These are phyloP conservation scores for Lantana camara DNA, from an alignment of 257 asterid species.

Conservation along the genomic window DNA sequence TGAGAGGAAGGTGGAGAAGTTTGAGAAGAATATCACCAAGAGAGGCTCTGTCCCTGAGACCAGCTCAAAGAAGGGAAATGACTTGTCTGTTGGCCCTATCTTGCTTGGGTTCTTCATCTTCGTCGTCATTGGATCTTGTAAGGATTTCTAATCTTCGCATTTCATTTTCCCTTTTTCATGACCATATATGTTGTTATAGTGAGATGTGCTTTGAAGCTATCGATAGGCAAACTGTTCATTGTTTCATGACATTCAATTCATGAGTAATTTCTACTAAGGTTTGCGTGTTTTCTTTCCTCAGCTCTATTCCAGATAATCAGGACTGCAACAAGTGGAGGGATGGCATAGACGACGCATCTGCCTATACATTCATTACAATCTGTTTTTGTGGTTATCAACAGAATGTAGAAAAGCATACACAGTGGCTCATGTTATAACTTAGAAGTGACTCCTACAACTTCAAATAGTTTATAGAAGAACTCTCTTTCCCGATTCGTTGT, in stretches of 20 bases:
- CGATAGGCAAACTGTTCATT: too few species aligned
- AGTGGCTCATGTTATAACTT: too few species aligned
- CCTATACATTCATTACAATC: conserved; percentile 3
- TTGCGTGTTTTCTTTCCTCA: conserved; percentile 38
- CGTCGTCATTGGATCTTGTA: conserved; percentile 96
- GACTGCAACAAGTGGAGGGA: conserved; percentile 90
- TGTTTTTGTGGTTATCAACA: too few species aligned
- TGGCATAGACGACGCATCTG: conserved; percentile 71
- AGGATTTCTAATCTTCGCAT: conserved; percentile 28
- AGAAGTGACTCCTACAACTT: too few species aligned
- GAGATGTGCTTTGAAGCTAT: too few species aligned
- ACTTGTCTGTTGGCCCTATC: conserved; percentile 88
- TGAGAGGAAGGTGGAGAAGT: conserved; percentile 81
- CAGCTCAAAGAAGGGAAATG: conserved; percentile 70
- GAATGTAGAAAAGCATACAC: too few species aligned
- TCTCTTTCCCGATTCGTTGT: too few species aligned
- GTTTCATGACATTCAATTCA: too few species aligned
- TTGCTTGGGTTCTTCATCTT: conserved; percentile 89
- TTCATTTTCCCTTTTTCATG: background rate
- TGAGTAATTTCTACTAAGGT: too few species aligned
- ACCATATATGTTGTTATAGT: too few species aligned
- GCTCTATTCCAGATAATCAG: conserved; percentile 93
- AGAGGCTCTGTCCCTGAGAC: conserved; percentile 85
- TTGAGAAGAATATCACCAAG: conserved; percentile 87
- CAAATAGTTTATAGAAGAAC: too few species aligned